phyloP scores from a whole-genome alignment of 345 rosid species.

The Excoecaria cochinchinensis region DNA sequence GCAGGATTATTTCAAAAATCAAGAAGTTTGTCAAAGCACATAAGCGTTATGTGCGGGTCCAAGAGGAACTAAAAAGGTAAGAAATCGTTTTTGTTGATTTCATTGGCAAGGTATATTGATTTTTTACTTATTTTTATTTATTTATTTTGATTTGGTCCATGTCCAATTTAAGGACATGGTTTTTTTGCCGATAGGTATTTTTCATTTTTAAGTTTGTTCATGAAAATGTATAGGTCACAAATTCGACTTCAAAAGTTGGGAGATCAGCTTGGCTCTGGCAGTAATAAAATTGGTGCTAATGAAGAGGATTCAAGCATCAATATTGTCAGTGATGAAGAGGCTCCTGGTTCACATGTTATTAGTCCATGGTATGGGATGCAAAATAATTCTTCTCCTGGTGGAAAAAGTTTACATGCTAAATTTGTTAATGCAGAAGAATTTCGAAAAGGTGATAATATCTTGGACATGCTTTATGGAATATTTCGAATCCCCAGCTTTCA shows the following conservation, averaged over 20 bases:
- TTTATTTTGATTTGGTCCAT: background rate
- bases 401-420: constrained; percentile 42
- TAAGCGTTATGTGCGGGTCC: constrained; percentile 52
- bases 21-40: constrained; percentile 75
- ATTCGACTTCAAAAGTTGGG: constrained; percentile 66
- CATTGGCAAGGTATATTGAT: background rate
- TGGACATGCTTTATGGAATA: constrained; percentile 14
- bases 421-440: constrained; percentile 37
- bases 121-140: background rate
- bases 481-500: background rate
- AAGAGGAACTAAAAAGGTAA: constrained; percentile 78
- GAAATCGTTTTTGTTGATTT: constrained; percentile 14
- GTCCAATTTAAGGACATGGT: constrained; percentile 1
- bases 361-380: constrained; percentile 40
- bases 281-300: constrained; percentile 42
- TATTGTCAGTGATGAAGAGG: constrained; percentile 64
- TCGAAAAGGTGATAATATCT: constrained; percentile 38
- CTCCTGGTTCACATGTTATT: constrained; percentile 31
- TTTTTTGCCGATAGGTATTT: constrained; percentile 5
- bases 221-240: constrained; percentile 59
- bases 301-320: constrained; percentile 65
- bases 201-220: constrained; percentile 10
- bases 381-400: constrained; percentile 35
- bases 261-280: constrained; percentile 59
- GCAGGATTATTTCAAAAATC: constrained; percentile 70